Evolutionary conservation across 192 early-diverging fungal genomes (phyloP).

Genomic region (Coemansia sp.): DNA sequence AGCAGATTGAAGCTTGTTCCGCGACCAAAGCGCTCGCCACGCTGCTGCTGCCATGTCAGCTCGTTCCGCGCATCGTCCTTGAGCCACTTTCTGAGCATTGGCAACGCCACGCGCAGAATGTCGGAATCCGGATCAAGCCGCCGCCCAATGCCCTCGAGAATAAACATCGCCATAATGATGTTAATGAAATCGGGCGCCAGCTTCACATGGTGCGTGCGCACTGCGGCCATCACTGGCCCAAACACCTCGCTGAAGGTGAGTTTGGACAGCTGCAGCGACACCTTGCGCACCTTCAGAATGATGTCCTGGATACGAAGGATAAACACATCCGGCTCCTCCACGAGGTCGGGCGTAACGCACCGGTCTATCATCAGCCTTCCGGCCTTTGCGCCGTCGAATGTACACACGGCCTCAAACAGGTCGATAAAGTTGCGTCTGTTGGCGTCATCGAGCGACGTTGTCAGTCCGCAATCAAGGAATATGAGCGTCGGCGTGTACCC

Average conservation of each 20-base stretch:
- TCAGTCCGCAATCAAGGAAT: slow-evolving; percentile 92
- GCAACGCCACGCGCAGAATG: slow-evolving; percentile 79
- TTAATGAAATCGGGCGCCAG: slow-evolving; percentile 96
- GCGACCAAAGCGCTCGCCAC: not conserved
- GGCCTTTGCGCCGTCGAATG: slow-evolving; percentile 82
- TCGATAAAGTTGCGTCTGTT: slow-evolving; percentile 91
- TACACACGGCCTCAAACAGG: slow-evolving; percentile 82
- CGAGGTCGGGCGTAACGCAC: slow-evolving; percentile 69
- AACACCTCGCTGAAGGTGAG: slow-evolving; percentile 84
- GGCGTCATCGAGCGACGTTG: slow-evolving; percentile 68
- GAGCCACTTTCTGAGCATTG: slow-evolving; percentile 65
- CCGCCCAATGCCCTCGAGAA: slow-evolving; percentile 93
- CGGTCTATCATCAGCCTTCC: slow-evolving; percentile 88
- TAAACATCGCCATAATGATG: slow-evolving; percentile 86
- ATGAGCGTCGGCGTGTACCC: slow-evolving; percentile 79
- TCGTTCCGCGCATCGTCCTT: slow-evolving; percentile 38
- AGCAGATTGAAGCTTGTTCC: slow-evolving; percentile 32
- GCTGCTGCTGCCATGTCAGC: slow-evolving; percentile 17
- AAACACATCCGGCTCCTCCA: slow-evolving; percentile 77
- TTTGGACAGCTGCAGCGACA: slow-evolving; percentile 74
- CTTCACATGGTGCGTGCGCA: slow-evolving; percentile 88
- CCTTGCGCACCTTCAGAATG: slow-evolving; percentile 68
- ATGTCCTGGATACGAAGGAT: slow-evolving; percentile 79
- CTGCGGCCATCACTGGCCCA: slow-evolving; percentile 78
- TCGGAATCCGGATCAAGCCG: slow-evolving; percentile 90